Base-by-base conservation (phyloP, 1,284 basidiomycete genomes). In the Lentinula novae-zelandiae region DNA sequence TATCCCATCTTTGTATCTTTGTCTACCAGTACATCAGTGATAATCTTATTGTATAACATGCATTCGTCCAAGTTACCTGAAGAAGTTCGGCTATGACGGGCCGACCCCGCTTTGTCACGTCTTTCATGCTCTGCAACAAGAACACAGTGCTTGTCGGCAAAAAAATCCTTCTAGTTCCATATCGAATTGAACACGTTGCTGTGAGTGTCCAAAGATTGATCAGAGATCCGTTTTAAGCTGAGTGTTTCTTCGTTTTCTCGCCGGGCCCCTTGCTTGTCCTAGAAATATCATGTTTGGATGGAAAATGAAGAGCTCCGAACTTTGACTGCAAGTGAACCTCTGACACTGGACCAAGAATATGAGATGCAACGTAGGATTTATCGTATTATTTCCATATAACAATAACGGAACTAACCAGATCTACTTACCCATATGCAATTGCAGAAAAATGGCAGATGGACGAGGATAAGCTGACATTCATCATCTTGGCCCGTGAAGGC, bases 241-340 rank as follows among this genome's bases (percentile, higher is more conserved):
- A 34, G 10, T 17, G 1, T 42, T 22, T 8, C 22, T 12, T 27
- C 44, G 3, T n/a, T n/a, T 17, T 8, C 12, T 38, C 9, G 5
- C 12, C 12, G 8, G 36, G 7, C 36, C 12, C 12, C 12, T 38
- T 38, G 12, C 22, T 27, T n/a, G 34, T 52, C 6, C 40, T 44
- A 95, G 92, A 89, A 75, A 69, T 98, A 98, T 69, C 89, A 97
- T 71, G 80, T 83, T 67, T 98, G 96, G 96, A 97, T 98, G 96
- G 78, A 83, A 53, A 83, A 86, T 71, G 82, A 84, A 13, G 84
- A 86, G 64, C 77, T 98, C 55, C 83, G 89, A 55, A 82, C 86
- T 64, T 78, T 90, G 38, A 98, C 95, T 0, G 95, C 95, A 1
- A 95, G 92, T 60, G 95, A 97, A 68, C 87, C 89, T 5, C 79